These are phyloP conservation scores for Endoconidiophora polonica DNA, from an alignment of 2,329 filamentous ascomycete species.

Conservation along the genomic window DNA sequence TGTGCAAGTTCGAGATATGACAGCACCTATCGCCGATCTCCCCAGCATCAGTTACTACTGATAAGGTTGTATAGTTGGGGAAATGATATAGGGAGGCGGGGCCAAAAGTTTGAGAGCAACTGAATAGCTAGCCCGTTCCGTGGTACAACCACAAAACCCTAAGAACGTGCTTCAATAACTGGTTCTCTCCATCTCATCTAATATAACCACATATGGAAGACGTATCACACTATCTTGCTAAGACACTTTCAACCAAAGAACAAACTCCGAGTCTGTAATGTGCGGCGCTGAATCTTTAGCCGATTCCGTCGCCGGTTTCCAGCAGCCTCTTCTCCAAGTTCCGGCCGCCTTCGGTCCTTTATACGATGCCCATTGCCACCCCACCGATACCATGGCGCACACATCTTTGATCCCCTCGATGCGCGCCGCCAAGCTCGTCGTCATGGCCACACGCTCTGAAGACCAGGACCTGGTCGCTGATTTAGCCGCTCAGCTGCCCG, in stretches of 20 bases:
- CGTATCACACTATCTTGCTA: too few species aligned
- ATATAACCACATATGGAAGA: too few species aligned
- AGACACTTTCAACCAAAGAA: not conserved
- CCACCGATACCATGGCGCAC: constrained; percentile 57
- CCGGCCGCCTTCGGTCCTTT: constrained; percentile 30
- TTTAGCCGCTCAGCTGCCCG: constrained; percentile 30
- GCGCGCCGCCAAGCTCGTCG: constrained; percentile 47
- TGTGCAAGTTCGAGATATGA: too few species aligned
- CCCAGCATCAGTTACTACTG: too few species aligned
- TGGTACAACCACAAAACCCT: too few species aligned
- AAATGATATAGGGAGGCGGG: too few species aligned
- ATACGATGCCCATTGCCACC: constrained; percentile 71
- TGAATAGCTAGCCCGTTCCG: too few species aligned
- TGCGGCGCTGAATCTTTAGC: not conserved
- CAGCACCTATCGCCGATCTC: too few species aligned
- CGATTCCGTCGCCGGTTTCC: not conserved
- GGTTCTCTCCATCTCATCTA: too few species aligned
- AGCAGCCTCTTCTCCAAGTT: not conserved
- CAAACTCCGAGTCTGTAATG: not conserved
- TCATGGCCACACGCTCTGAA: constrained; percentile 62
- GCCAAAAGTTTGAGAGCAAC: too few species aligned
- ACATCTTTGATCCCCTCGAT: constrained; percentile 43
- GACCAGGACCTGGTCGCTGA: constrained; percentile 58
- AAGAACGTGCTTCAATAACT: too few species aligned
- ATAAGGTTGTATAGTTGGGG: too few species aligned